Percentiles rank a stretch among this genome's conserved stretches.
phyloP scores from a whole-genome alignment of 2,329 filamentous ascomycete species.

The Diaporthe australafricana region DNA sequence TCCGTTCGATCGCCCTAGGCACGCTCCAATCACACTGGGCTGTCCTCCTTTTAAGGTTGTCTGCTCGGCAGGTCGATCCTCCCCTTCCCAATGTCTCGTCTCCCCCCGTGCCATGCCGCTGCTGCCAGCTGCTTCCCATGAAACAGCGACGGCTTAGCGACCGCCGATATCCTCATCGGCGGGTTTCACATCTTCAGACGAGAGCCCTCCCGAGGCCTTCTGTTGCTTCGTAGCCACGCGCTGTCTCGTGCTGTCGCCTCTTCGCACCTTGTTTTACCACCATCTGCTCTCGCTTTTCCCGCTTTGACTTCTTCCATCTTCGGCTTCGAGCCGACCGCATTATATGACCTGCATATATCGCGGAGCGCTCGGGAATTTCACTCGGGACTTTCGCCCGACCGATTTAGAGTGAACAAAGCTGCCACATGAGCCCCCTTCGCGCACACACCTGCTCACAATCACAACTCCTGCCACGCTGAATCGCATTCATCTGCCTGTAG shows the following conservation, averaged over 20 bases:
- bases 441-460: conserved; percentile 1
- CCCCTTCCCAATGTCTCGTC: not conserved
- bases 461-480: not conserved
- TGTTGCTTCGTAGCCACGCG: not conserved
- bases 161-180: conserved; percentile 16
- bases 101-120: not conserved
- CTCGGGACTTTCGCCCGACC: not conserved
- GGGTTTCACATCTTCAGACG: conserved; percentile 32
- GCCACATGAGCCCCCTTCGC: not conserved
- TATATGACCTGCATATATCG: not conserved
- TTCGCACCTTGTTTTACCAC: conserved; percentile 9
- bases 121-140: conserved; percentile 12
- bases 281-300: not conserved
- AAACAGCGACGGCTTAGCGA: conserved; percentile 24
- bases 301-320: conserved; percentile 9
- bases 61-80: not conserved
- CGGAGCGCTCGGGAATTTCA: not conserved
- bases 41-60: not conserved
- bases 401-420: not conserved
- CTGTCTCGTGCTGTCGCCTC: not conserved
- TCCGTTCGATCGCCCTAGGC: not conserved
- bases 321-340: conserved; percentile 4
- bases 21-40: not conserved
- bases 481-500: not conserved
- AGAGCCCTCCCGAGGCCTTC: conserved; percentile 8